Percentiles rank a stretch among this genome's conserved stretches.
Evolutionary conservation across 2,329 filamentous ascomycete species (phyloP).

Genomic region (Biscogniauxia sp.): DNA sequence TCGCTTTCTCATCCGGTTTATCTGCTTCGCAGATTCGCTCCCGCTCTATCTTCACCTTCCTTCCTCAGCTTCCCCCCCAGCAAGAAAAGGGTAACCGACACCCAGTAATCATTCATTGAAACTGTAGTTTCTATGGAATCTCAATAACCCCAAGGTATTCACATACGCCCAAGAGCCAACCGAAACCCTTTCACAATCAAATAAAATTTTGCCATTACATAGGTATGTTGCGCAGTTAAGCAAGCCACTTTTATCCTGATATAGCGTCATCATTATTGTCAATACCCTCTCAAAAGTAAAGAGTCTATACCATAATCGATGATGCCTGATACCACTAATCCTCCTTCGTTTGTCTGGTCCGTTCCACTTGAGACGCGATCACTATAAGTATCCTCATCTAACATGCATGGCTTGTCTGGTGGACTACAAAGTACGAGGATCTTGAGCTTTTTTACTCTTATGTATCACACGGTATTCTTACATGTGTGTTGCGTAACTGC

Average conservation of each 20-base stretch:
- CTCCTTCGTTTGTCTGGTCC: background rate
- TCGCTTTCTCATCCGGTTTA: too few species aligned
- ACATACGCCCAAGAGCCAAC: background rate
- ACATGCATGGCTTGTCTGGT: background rate
- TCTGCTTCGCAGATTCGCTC: too few species aligned
- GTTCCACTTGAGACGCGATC: background rate
- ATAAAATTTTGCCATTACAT: background rate
- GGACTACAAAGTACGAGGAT: background rate
- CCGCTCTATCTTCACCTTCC: too few species aligned
- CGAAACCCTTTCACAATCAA: too few species aligned
- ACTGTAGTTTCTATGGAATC: too few species aligned
- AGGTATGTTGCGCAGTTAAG: background rate
- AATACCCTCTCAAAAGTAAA: background rate
- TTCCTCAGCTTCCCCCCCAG: too few species aligned
- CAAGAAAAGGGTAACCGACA: too few species aligned
- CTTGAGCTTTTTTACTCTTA: background rate
- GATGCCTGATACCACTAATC: background rate
- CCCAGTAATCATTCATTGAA: too few species aligned
- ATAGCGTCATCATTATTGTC: background rate
- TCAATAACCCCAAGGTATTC: background rate
- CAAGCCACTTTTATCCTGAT: background rate
- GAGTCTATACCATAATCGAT: background rate
- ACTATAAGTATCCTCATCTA: background rate
- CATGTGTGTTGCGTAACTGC: background rate
- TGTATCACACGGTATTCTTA: background rate